phyloP scores from a whole-genome alignment of 805 yeast genomes.

The Candida maesae region DNA sequence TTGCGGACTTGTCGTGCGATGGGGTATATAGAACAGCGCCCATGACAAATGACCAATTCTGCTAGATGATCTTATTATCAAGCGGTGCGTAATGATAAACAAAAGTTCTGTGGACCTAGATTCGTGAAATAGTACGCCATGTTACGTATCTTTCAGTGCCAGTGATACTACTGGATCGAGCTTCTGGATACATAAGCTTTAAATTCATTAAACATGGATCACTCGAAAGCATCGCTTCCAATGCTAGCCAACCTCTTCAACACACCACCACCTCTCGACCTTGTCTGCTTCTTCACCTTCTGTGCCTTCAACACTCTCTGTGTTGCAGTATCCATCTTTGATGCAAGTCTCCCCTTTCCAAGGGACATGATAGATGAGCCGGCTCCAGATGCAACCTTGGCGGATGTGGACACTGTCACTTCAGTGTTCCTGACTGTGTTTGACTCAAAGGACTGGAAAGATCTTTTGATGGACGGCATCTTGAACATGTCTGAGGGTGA shows the following conservation, averaged over 20 bases:
- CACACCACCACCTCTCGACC: conserved; percentile 8
- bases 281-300: conserved; percentile 17
- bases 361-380: conserved; percentile 56
- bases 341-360: conserved; percentile 29
- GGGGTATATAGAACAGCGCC: too few species aligned
- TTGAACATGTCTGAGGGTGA: conserved; percentile 26
- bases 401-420: conserved; percentile 51
- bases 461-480: conserved; percentile 41
- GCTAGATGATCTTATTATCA: too few species aligned
- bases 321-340: conserved; percentile 11
- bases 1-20: too few species aligned
- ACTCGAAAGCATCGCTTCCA: conserved; percentile 12
- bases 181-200: too few species aligned
- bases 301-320: conserved; percentile 26
- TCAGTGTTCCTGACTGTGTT: conserved; percentile 37
- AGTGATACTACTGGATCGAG: too few species aligned
- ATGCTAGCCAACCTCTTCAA: conserved; percentile 12
- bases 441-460: conserved; percentile 39
- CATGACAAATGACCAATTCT: too few species aligned
- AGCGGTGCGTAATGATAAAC: too few species aligned
- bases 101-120: too few species aligned
- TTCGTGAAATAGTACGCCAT: too few species aligned
- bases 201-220: not conserved
- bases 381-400: conserved; percentile 51
- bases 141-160: too few species aligned